Percentiles rank a stretch among this genome's conserved stretches.
These are phyloP conservation scores for Kwoniella dejecticola DNA, from an alignment of 768 basidiomycete species.

Conservation along the genomic window DNA sequence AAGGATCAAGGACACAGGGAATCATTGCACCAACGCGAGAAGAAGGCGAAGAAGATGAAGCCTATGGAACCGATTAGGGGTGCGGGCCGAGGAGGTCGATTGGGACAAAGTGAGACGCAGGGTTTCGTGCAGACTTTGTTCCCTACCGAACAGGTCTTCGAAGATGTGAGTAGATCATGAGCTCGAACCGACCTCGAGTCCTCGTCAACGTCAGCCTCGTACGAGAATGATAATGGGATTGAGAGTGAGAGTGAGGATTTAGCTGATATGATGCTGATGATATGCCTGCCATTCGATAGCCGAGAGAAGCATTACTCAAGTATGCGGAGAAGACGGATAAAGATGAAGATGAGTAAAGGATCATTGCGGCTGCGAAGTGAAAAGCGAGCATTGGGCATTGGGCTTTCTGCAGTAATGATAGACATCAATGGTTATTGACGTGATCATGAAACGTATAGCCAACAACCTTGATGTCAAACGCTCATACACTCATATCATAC, in stretches of 20 bases:
- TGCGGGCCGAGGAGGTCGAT: constrained; percentile 87
- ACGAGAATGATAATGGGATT: too few species aligned
- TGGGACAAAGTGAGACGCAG: constrained; percentile 95
- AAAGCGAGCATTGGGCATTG: too few species aligned
- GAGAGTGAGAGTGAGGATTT: too few species aligned
- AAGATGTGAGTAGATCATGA: constrained; percentile 80
- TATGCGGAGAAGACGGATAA: constrained; percentile 76
- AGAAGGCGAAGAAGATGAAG: constrained; percentile 85
- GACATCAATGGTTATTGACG: too few species aligned
- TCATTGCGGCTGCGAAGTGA: background rate
- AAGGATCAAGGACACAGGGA: constrained; percentile 70
- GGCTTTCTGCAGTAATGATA: too few species aligned
- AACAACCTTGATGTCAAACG: background rate
- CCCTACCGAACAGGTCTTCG: constrained; percentile 59
- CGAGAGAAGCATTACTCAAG: constrained; percentile 92
- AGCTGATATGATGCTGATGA: background rate
- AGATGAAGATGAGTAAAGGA: constrained; percentile 60
- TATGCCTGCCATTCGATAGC: constrained; percentile 61
- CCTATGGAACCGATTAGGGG: constrained; percentile 92
- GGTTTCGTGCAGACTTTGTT: constrained; percentile 95
- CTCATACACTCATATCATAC: background rate
- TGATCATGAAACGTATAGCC: too few species aligned
- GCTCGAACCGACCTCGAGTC: too few species aligned
- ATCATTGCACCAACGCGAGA: constrained; percentile 83
- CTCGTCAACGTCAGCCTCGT: too few species aligned